A percentile compares a stretch with the other conserved stretches of the same genome.
Conservation (phyloP, 2,329 filamentous ascomycete species). For the Sphaerostilbella broomeana region DNA sequence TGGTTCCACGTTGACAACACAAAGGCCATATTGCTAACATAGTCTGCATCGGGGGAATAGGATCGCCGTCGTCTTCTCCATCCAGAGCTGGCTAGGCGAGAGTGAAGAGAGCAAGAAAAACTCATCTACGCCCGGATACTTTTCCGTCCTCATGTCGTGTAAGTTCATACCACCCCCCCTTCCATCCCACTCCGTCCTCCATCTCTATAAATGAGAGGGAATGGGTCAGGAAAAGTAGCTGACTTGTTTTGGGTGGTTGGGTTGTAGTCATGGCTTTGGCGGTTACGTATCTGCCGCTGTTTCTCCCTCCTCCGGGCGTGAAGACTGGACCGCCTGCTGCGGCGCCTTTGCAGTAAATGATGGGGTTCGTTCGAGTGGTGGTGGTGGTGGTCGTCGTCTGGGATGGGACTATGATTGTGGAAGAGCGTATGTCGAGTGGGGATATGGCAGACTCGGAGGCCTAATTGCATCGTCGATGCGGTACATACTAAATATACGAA, state of each 20-base stretch:
- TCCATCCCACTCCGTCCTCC: neutral
- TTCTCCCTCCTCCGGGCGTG: constrained; percentile 36
- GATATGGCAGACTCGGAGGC: too few species aligned
- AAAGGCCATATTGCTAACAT: neutral
- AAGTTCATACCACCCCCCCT: constrained; percentile 30
- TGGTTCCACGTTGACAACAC: too few species aligned
- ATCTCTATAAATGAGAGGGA: neutral
- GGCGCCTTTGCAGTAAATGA: constrained; percentile 19
- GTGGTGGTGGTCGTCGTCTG: too few species aligned
- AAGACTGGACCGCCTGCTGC: constrained; percentile 28
- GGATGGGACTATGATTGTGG: too few species aligned
- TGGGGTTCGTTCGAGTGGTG: too few species aligned
- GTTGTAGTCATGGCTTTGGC: constrained; percentile 52
- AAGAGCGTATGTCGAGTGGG: too few species aligned
- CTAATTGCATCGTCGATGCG: too few species aligned
- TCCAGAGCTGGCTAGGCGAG: constrained; percentile 74
- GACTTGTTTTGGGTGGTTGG: too few species aligned
- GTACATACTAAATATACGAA: too few species aligned
- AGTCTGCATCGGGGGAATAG: neutral
- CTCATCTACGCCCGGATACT: constrained; percentile 58
- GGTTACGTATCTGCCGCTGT: constrained; percentile 46
- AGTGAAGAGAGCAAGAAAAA: constrained; percentile 60
- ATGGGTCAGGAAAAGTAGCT: neutral
- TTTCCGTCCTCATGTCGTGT: constrained; percentile 76
- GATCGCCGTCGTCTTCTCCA: constrained; percentile 59